phyloP scores from a whole-genome alignment of 225 moss, liverwort and hornwort genomes.

The Sphagnum tenellum region DNA sequence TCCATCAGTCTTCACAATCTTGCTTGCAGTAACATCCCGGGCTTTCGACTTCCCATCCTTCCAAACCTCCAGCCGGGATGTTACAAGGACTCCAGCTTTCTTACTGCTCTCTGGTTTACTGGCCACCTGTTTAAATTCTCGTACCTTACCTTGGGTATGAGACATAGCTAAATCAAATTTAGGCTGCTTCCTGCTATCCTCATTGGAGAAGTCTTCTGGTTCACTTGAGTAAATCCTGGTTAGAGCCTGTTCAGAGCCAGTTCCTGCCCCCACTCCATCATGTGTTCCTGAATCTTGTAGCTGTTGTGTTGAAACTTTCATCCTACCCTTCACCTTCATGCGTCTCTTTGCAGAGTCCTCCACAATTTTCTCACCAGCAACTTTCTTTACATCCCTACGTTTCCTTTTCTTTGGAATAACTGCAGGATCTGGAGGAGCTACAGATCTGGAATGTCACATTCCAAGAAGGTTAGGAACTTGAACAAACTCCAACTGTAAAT shows the following conservation, averaged over 20 bases:
- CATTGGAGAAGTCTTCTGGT: constrained; percentile 25
- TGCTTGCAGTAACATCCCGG: constrained; percentile 39
- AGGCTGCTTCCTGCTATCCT: constrained; percentile 48
- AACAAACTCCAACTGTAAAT: no score
- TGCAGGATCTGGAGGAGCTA: constrained; percentile 49
- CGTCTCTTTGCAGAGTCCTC: constrained; percentile 70
- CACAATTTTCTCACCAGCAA: constrained; percentile 42
- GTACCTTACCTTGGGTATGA: not conserved
- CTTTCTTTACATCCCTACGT: constrained; percentile 53
- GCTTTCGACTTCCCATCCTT: constrained; percentile 9
- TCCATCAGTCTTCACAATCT: constrained; percentile 31
- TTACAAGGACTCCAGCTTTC: not conserved
- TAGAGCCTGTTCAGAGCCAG: constrained; percentile 47
- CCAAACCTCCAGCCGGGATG: no score
- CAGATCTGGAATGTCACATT: constrained; percentile 25
- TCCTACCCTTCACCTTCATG: constrained; percentile 51
- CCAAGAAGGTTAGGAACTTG: no score
- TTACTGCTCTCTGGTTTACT: constrained; percentile 14
- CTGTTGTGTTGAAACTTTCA: constrained; percentile 85
- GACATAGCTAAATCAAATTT: no score
- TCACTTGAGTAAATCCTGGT: constrained; percentile 41
- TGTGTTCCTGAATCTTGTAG: constrained; percentile 15
- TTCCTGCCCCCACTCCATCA: constrained; percentile 16
- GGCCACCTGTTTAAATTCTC: constrained; percentile 27
- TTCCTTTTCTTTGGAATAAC: constrained; percentile 77